Percentiles rank a stretch among this genome's conserved stretches.
These are phyloP conservation scores for Apiotrichum mycotoxinovorans DNA, from an alignment of 1,284 basidiomycete species.

Conservation along the genomic window DNA sequence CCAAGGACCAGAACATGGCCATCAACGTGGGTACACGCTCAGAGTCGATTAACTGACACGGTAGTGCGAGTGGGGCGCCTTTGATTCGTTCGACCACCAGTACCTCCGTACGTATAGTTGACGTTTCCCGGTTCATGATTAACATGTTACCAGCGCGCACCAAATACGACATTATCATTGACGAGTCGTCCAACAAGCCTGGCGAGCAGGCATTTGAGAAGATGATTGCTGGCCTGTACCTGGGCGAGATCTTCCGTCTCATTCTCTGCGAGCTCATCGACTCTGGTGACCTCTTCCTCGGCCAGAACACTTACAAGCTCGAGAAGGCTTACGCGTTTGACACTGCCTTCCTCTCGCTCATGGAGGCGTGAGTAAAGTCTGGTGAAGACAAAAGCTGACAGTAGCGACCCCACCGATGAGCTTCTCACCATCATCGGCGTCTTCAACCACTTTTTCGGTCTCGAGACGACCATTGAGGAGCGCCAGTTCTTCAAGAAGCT, in stretches of 20 bases:
- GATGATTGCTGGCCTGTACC: conserved; percentile 96
- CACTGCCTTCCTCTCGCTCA: conserved; percentile 92
- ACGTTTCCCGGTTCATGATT: neutral
- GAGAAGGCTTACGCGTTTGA: conserved; percentile 90
- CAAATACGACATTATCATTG: conserved; percentile 89
- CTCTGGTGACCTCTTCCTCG: conserved; percentile 92
- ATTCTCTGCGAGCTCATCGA: conserved; percentile 95
- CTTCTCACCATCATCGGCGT: conserved; percentile 93
- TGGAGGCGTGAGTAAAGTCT: conserved; percentile 65
- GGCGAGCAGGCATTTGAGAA: conserved; percentile 85
- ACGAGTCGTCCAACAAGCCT: conserved; percentile 92
- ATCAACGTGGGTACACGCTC: conserved; percentile 69
- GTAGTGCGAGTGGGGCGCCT: conserved; percentile 71
- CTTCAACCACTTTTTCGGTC: conserved; percentile 89
- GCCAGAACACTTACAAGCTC: conserved; percentile 96
- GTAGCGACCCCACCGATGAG: conserved; percentile 88
- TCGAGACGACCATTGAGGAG: conserved; percentile 90
- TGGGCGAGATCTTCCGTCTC: conserved; percentile 92
- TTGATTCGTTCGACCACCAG: conserved; percentile 93
- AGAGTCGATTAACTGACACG: neutral
- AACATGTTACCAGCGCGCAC: conserved; percentile 60
- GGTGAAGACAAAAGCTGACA: conserved; percentile 26
- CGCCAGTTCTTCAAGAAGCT: conserved; percentile 92
- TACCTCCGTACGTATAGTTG: conserved; percentile 60
- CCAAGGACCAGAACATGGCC: conserved; percentile 71